A percentile compares a stretch with the other conserved stretches of the same genome.
phyloP scores from a whole-genome alignment of 2,329 filamentous ascomycete species.

The Colletotrichum phormii region DNA sequence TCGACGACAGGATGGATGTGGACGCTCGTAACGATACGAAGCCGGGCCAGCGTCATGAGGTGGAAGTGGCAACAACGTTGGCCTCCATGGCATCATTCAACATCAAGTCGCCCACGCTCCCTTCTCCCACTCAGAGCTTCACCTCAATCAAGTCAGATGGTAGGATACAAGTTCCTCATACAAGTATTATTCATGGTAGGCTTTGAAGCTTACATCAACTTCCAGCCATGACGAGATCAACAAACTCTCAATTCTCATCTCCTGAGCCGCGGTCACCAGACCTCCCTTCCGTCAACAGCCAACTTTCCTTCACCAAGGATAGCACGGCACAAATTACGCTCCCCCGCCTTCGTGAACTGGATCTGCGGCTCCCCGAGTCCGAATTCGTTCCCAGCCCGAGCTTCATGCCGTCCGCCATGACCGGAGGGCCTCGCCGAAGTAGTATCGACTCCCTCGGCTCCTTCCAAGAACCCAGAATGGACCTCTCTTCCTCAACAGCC shows the following conservation, averaged over 20 bases:
- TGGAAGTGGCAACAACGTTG: constrained; percentile 31
- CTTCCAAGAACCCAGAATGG: constrained; percentile 25
- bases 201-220: constrained; percentile 15
- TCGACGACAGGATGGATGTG: constrained; percentile 34
- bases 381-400: constrained; percentile 24
- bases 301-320: constrained; percentile 27
- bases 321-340: constrained; percentile 27
- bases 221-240: constrained; percentile 33
- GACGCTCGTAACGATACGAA: constrained; percentile 17
- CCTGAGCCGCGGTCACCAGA: constrained; percentile 30
- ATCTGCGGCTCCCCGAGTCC: constrained; percentile 30
- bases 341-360: constrained; percentile 37
- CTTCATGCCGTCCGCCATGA: constrained; percentile 20
- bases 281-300: constrained; percentile 23
- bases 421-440: constrained; percentile 18
- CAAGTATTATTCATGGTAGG: neutral
- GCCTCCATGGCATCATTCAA: constrained; percentile 37
- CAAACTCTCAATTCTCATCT: constrained; percentile 32
- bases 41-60: constrained; percentile 30
- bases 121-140: constrained; percentile 33
- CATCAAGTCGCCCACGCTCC: constrained; percentile 31
- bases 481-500: constrained; percentile 25
- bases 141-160: constrained; percentile 29
- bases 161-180: neutral
- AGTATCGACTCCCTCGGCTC: constrained; percentile 32